A percentile compares a stretch with the other conserved stretches of the same genome.
Conservation (phyloP, 768 basidiomycete genomes). For the Nidularia pulvinata region DNA sequence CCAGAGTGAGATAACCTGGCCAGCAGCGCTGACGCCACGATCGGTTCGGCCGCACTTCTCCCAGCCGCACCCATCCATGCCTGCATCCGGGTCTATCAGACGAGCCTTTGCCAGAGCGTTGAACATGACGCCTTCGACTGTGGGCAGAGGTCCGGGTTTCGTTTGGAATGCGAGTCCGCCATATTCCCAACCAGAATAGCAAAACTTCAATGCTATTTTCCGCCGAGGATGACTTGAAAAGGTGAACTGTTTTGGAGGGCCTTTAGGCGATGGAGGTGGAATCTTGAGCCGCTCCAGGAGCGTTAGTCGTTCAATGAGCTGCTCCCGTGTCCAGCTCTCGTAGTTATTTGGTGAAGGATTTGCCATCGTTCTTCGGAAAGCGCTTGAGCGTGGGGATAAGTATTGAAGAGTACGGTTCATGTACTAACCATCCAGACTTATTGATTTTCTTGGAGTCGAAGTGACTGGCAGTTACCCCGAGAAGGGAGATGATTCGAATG, state of each 20-base stretch:
- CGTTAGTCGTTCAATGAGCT: slow-evolving; percentile 57
- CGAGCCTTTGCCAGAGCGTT: slow-evolving; percentile 75
- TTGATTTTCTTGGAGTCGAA: too few species aligned
- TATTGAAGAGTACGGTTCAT: too few species aligned
- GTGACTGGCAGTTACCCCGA: too few species aligned
- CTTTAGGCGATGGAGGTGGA: slow-evolving; percentile 18
- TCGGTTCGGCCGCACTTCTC: slow-evolving; percentile 94
- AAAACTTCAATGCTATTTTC: slow-evolving; percentile 94
- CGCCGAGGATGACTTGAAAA: slow-evolving; percentile 72
- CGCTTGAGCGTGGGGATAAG: too few species aligned
- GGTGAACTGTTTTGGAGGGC: slow-evolving; percentile 41
- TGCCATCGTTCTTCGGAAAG: too few species aligned
- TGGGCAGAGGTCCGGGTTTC: slow-evolving; percentile 72
- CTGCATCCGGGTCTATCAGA: slow-evolving; percentile 72
- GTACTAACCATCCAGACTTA: too few species aligned
- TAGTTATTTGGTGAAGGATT: slow-evolving; percentile 25
- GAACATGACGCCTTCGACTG: slow-evolving; percentile 89
- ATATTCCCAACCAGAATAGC: slow-evolving; percentile 92
- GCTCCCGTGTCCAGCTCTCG: slow-evolving; percentile 55
- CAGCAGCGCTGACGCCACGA: slow-evolving; percentile 91
- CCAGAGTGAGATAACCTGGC: slow-evolving; percentile 93
- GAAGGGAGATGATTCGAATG: too few species aligned
- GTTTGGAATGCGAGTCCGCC: slow-evolving; percentile 86
- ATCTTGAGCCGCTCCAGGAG: slow-evolving; percentile 39
- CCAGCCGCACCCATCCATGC: slow-evolving; percentile 88